These are phyloP conservation scores for Aspergillus sp. DNA, from an alignment of 2,329 filamentous ascomycete species.

Conservation along the genomic window DNA sequence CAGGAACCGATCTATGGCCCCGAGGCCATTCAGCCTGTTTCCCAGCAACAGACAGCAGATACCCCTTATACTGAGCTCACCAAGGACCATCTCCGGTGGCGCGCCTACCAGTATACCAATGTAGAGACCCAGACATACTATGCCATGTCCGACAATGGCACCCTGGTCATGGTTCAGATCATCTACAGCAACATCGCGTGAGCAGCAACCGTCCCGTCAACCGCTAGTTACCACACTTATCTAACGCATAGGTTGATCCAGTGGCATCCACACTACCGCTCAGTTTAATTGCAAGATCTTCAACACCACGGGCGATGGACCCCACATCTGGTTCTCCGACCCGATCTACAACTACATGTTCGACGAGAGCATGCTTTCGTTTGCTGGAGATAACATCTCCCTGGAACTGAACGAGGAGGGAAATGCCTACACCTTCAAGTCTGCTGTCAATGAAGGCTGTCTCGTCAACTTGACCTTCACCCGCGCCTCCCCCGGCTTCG, in stretches of 20 bases:
- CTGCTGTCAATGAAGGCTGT: conserved; percentile 76
- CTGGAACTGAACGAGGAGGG: conserved; percentile 86
- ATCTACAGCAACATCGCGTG: conserved; percentile 98
- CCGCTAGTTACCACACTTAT: conserved; percentile 4
- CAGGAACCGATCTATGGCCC: conserved; percentile 96
- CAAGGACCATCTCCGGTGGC: conserved; percentile 82
- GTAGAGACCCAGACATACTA: conserved; percentile 98
- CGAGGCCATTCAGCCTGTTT: conserved; percentile 82
- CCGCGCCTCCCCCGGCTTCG: conserved; percentile 76
- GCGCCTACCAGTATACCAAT: conserved; percentile 76
- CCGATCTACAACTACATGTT: conserved; percentile 79
- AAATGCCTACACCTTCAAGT: conserved; percentile 84
- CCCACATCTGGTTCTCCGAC: conserved; percentile 82
- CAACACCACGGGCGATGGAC: conserved; percentile 71
- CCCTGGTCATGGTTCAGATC: conserved; percentile 80
- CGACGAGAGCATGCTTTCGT: conserved; percentile 78
- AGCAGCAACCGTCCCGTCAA: conserved; percentile 36
- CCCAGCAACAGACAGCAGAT: conserved; percentile 76
- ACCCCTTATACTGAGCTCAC: conserved; percentile 80
- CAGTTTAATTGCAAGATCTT: conserved; percentile 97
- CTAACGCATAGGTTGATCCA: conserved; percentile 44
- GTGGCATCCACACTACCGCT: conserved; percentile 84
- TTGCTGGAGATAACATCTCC: conserved; percentile 84
- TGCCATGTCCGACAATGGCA: conserved; percentile 76
- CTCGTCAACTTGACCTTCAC: conserved; percentile 87